These are phyloP conservation scores for Lenwebbia sp. DNA, from an alignment of 345 rosid genomes.

Conservation along the genomic window DNA sequence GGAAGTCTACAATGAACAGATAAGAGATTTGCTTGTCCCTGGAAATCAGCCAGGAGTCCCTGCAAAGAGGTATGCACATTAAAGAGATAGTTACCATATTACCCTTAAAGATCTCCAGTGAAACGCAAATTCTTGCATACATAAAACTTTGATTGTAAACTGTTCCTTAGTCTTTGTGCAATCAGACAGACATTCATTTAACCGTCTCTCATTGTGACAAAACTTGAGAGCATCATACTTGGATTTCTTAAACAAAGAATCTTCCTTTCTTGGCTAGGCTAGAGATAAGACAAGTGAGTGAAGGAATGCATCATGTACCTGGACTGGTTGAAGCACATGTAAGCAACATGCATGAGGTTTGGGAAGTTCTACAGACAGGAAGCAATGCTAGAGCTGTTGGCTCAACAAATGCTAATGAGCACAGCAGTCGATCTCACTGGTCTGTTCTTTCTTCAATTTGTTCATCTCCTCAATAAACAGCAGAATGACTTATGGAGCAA, in stretches of 20 bases:
- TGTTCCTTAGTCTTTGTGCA: background rate
- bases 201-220: background rate
- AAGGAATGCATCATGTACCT: slow-evolving; percentile 80
- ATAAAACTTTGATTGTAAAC: background rate
- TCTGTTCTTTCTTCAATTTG: slow-evolving; percentile 10
- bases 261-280: slow-evolving; percentile 33
- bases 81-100: background rate
- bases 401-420: slow-evolving; percentile 84
- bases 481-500: background rate
- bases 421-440: slow-evolving; percentile 99
- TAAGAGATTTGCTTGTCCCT: slow-evolving; percentile 62
- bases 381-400: slow-evolving; percentile 88
- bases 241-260: background rate
- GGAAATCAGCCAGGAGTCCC: slow-evolving; percentile 46
- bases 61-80: slow-evolving; percentile 45
- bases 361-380: slow-evolving; percentile 90
- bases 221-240: background rate
- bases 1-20: slow-evolving; percentile 97
- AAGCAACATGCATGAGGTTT: slow-evolving; percentile 66
- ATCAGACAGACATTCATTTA: background rate
- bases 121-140: background rate
- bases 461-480: background rate
- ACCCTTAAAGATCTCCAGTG: background rate
- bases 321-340: slow-evolving; percentile 86
- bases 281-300: slow-evolving; percentile 69